phyloP scores from a whole-genome alignment of 805 yeast species.

The Dipodascus geniculatus region DNA sequence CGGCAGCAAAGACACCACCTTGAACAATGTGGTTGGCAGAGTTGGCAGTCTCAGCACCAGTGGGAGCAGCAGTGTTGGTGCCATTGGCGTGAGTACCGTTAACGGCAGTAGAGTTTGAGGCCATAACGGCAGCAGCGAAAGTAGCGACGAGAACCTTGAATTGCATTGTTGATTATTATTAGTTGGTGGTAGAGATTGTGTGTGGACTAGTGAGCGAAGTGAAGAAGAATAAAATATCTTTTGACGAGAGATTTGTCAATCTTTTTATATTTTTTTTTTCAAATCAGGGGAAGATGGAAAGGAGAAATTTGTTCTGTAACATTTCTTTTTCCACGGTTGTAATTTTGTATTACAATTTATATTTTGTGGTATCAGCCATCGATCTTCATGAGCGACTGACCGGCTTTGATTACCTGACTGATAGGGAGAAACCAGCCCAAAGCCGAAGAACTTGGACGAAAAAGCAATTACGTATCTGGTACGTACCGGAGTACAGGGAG shows the following conservation, averaged over 20 bases:
- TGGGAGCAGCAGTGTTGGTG: conserved; percentile 17
- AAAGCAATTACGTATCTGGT: too few relatives aligned
- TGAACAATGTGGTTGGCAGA: conserved; percentile 23
- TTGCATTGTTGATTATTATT: conserved; percentile 20
- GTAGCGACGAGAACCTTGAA: conserved; percentile 20
- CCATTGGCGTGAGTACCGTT: conserved; percentile 12
- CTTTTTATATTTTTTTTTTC: not conserved
- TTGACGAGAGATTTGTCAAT: not conserved
- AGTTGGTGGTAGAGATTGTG: too few relatives aligned
- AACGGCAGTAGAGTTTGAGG: conserved; percentile 14
- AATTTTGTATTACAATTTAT: too few relatives aligned
- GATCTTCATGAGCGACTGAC: too few relatives aligned
- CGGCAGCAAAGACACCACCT: conserved; percentile 29
- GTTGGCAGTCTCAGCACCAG: conserved; percentile 18
- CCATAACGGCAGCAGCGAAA: conserved; percentile 19
- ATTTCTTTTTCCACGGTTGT: too few relatives aligned
- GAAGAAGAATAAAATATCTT: not conserved
- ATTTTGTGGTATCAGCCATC: too few relatives aligned
- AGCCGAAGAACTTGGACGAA: too few relatives aligned
- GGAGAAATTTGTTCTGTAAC: too few relatives aligned
- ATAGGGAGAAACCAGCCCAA: too few relatives aligned
- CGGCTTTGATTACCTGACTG: too few relatives aligned
- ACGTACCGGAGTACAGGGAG: too few relatives aligned
- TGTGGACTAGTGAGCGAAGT: not conserved
- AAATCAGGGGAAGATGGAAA: too few relatives aligned